Conservation (phyloP, 2,329 filamentous ascomycete genomes). For the Penicillium frequentans region DNA sequence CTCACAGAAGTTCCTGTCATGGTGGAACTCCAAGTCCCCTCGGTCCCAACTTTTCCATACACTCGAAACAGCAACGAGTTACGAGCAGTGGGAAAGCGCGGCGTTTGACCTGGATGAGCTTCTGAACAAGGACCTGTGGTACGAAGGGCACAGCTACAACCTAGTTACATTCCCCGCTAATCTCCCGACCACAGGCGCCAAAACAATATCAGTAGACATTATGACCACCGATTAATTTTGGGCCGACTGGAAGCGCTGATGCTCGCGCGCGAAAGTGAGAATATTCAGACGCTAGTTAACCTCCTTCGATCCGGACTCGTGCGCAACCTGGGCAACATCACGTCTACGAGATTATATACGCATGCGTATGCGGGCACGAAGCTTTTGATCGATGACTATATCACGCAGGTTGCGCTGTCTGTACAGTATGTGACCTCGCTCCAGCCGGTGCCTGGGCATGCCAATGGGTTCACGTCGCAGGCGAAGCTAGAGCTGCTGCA, state of each 20-base stretch:
- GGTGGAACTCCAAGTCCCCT: constrained; percentile 66
- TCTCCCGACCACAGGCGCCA: constrained; percentile 64
- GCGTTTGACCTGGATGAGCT: constrained; percentile 79
- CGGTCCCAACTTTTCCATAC: constrained; percentile 65
- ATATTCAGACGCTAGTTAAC: constrained; percentile 74
- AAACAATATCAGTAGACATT: constrained; percentile 75
- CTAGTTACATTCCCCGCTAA: background rate
- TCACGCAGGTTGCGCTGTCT: constrained; percentile 77
- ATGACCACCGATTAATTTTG: constrained; percentile 83
- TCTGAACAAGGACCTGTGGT: constrained; percentile 80
- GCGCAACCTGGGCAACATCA: constrained; percentile 89
- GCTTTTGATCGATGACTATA: constrained; percentile 85
- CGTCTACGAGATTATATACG: constrained; percentile 77
- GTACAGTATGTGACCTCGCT: constrained; percentile 73
- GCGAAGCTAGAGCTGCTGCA: constrained; percentile 83
- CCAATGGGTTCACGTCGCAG: constrained; percentile 64
- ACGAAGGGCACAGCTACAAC: background rate
- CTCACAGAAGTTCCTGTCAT: constrained; percentile 64
- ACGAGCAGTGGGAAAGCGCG: constrained; percentile 85
- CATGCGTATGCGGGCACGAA: constrained; percentile 87
- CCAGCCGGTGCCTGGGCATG: constrained; percentile 56
- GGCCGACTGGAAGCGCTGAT: constrained; percentile 71
- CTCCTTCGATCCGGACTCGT: constrained; percentile 74
- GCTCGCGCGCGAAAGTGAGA: constrained; percentile 66
- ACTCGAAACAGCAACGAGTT: constrained; percentile 66